Evolutionary conservation across 2,329 filamentous ascomycete genomes (phyloP).

Genomic region (Pseudopithomyces maydicus): DNA sequence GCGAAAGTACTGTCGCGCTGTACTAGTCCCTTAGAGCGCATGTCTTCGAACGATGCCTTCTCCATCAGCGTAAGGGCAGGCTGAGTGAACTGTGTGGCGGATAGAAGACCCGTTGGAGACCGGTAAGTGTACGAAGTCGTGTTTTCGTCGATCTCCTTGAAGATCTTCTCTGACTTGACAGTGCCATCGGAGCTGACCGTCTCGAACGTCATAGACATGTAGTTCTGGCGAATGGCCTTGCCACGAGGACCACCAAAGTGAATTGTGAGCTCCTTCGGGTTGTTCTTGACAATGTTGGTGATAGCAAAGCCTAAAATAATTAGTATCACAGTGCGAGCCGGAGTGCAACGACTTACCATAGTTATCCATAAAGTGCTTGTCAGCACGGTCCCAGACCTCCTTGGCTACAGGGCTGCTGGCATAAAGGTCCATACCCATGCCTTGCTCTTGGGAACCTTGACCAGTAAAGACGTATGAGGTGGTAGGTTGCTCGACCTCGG

Average conservation of each 20-base stretch:
- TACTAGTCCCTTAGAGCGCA: constrained; percentile 95
- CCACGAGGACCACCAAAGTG: constrained; percentile 96
- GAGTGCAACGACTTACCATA: constrained; percentile 68
- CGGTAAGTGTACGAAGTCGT: constrained; percentile 97
- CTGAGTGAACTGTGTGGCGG: constrained; percentile 98
- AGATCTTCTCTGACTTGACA: constrained; percentile 98
- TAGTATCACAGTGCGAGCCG: constrained; percentile 15
- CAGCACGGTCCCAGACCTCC: constrained; percentile 89
- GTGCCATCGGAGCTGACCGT: constrained; percentile 90
- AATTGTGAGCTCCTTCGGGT: constrained; percentile 97
- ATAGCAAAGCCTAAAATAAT: constrained; percentile 80
- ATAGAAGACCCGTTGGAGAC: constrained; percentile 91
- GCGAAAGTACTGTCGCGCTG: constrained; percentile 97
- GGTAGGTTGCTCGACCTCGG: constrained; percentile 96
- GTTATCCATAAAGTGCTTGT: constrained; percentile 98
- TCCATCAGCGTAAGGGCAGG: constrained; percentile 98
- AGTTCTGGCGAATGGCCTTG: constrained; percentile 97
- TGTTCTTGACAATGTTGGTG: constrained; percentile 99
- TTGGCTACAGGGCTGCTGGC: constrained; percentile 90
- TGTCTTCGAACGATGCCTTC: constrained; percentile 99
- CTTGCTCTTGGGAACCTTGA: constrained; percentile 97
- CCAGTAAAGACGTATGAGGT: constrained; percentile 98
- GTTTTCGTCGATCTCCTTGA: constrained; percentile 93
- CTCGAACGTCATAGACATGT: constrained; percentile 99
- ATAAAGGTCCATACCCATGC: constrained; percentile 99